Conservation (phyloP, 208 protist genomes). For the Leishmania amazonensis region DNA sequence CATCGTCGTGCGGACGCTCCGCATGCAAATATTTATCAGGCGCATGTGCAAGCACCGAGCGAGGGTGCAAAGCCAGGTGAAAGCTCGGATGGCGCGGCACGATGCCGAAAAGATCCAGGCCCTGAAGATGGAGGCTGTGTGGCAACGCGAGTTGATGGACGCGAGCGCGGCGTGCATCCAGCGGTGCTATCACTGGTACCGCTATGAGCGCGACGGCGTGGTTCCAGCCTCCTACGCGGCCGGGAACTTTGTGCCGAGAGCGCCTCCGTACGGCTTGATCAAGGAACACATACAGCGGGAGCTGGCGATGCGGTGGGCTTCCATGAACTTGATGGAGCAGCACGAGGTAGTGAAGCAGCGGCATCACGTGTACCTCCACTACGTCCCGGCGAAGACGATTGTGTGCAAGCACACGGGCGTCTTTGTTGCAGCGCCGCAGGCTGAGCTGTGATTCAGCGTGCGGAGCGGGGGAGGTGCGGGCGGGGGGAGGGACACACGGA, state of each 20-base stretch:
- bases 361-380: slow-evolving; percentile 37
- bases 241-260: slow-evolving; percentile 14
- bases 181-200: slow-evolving; percentile 71
- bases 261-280: slow-evolving; percentile 66
- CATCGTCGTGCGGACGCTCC: slow-evolving; percentile 76
- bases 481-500: not conserved
- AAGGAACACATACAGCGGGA: slow-evolving; percentile 59
- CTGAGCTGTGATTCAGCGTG: not conserved
- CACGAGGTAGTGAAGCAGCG: slow-evolving; percentile 35
- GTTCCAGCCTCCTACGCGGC: slow-evolving; percentile 18
- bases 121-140: slow-evolving; percentile 59
- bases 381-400: slow-evolving; percentile 22
- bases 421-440: not conserved
- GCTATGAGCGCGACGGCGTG: slow-evolving; percentile 24
- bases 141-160: slow-evolving; percentile 68
- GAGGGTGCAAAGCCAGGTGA: slow-evolving; percentile 23
- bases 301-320: slow-evolving; percentile 33
- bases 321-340: slow-evolving; percentile 48
- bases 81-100: slow-evolving; percentile 34
- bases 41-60: slow-evolving; percentile 29
- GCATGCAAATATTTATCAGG: slow-evolving; percentile 59
- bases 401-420: not conserved
- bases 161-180: slow-evolving; percentile 73
- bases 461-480: too few relatives aligned
- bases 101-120: slow-evolving; percentile 40